Evolutionary conservation across 192 early-diverging fungal genomes (phyloP), one percentile per base, ranked within the genome.

Genomic region (Linnemannia elongata): DNA sequence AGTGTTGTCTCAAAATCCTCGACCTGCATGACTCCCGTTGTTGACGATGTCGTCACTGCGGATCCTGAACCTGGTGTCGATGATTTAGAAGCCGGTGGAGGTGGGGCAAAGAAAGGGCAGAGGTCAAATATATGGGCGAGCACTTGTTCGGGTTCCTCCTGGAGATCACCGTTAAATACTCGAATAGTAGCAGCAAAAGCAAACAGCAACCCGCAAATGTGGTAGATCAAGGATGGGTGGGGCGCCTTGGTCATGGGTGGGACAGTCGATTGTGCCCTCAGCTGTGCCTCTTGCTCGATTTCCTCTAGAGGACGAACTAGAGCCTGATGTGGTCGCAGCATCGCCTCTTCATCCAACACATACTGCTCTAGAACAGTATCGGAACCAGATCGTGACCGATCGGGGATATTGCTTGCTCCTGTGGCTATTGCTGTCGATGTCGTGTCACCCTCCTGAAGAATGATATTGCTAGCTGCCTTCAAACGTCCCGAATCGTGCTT

Each of bases 1-100:
- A 87, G 71, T 2, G 85, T 78, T 24, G 85, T 87, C 63, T 87
- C 85, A 75, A 87, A 87, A 17, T 81, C 79, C 38, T 87, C 70
- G 15, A 87, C 85, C 33, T 78, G 42, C 45, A 33, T 70, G 35
- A 75, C 35, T 44, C 41, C 71, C 6, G 49, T 39, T 60, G 22
- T 41, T 8, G 49, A 7, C 44, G 45, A 17, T 1, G 75, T 39
- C 38, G 18, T 24, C 30, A 70, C 30, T n/a, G 30, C 27, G 24
- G 49, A 33, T 41, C 36, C 10, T 49, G 24, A 24, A 1, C 33
- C 47, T 35, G 63, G 6, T 18, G n/a, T 39, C 24, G 49, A 52
- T 4, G 49, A 52, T 22, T 74, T 57, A 1, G 78, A 35, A n/a
- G 73, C 0, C 9, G 68, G 41, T 68, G 78, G 75, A 2, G 75